Evolutionary conservation across 768 basidiomycete species (phyloP).

Genomic region (Boletus vermiculosoides): DNA sequence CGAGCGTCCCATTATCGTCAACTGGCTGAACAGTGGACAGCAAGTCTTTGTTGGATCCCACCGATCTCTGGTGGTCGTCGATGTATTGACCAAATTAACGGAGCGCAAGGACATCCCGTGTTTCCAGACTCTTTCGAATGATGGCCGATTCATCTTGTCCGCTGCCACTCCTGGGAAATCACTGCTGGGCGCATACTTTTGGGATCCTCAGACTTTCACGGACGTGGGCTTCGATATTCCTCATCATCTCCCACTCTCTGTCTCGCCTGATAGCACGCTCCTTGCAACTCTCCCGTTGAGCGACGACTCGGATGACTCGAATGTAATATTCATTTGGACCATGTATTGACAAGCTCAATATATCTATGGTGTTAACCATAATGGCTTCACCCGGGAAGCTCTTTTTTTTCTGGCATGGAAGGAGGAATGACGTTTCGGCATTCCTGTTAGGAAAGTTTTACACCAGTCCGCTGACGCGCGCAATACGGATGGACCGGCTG

Average conservation of each 20-base stretch:
- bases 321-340: not conserved
- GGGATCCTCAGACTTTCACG: slow-evolving; percentile 1
- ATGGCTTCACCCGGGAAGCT: no score
- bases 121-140: not conserved
- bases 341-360: not conserved
- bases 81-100: not conserved
- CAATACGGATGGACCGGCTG: no score
- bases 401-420: no score
- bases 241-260: not conserved
- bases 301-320: not conserved
- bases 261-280: not conserved
- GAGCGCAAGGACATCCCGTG: not conserved
- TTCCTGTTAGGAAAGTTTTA: no score
- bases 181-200: slow-evolving; percentile 1
- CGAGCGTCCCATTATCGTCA: not conserved
- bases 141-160: not conserved
- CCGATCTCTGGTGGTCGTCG: not conserved
- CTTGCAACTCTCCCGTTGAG: not conserved
- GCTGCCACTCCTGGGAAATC: not conserved
- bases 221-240: not conserved
- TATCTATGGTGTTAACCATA: not conserved
- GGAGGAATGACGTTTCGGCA: no score
- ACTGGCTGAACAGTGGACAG: not conserved
- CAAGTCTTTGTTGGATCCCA: slow-evolving; percentile 3
- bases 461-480: no score